Conservation (phyloP, 257 asterid species). For the Lycium ferocissimum region DNA sequence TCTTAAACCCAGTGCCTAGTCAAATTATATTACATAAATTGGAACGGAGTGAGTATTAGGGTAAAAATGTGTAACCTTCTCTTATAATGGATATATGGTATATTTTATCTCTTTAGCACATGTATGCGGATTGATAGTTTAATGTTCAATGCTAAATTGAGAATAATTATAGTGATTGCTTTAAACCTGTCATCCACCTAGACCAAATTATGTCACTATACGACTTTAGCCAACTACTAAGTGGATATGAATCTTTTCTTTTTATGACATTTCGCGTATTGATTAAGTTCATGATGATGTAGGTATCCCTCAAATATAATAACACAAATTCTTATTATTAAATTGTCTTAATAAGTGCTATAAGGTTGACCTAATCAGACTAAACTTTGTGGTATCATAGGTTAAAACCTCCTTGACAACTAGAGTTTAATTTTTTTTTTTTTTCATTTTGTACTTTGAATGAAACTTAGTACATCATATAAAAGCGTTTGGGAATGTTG, state of each 20-base stretch:
- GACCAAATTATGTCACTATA: conserved; percentile 25
- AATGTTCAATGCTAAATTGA: not conserved
- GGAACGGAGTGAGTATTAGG: not conserved
- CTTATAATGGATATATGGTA: not conserved
- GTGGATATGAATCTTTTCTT: conserved; percentile 24
- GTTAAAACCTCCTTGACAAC: not conserved
- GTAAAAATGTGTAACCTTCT: not conserved
- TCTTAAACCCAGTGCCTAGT: too few species aligned
- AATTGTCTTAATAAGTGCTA: not conserved
- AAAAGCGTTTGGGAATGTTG: too few species aligned
- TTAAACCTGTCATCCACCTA: conserved; percentile 33
- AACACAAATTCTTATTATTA: not conserved
- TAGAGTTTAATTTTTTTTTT: not conserved
- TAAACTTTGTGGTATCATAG: conserved; percentile 17
- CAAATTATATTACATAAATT: too few species aligned
- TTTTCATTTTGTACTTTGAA: not conserved
- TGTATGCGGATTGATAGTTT: not conserved
- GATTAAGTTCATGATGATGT: conserved; percentile 24
- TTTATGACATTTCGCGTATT: not conserved
- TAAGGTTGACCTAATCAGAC: conserved; percentile 19
- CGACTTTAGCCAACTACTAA: conserved; percentile 26
- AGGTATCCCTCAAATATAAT: not conserved
- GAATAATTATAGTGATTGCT: not conserved
- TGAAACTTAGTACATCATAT: too few species aligned
- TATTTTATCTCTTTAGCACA: not conserved